Evolutionary conservation across 164 flowering plant species (phyloP).

Genomic region (Vitis rotundifolia): DNA sequence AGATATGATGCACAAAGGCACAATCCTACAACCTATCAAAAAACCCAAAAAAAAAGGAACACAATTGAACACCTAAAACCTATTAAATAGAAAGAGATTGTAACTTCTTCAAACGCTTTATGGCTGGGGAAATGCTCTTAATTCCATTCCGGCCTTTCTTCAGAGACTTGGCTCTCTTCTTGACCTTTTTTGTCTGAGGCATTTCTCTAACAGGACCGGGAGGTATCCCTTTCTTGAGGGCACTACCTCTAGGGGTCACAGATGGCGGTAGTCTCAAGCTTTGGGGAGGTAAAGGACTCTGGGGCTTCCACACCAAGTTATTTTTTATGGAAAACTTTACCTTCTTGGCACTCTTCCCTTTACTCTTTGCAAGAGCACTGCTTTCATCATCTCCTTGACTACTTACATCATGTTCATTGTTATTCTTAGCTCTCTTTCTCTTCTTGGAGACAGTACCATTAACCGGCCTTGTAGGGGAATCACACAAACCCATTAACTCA

Average conservation of each 20-base stretch:
- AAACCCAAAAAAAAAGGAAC: no score
- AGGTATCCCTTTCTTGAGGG: conserved; percentile 82
- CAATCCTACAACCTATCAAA: not conserved
- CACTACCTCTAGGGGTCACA: conserved; percentile 96
- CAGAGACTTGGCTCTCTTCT: conserved; percentile 28
- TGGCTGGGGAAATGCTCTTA: conserved; percentile 38
- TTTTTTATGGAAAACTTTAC: conserved; percentile 83
- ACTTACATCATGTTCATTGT: conserved; percentile 17
- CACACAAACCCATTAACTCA: conserved; percentile 30
- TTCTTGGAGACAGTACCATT: conserved; percentile 43
- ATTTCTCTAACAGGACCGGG: conserved; percentile 83
- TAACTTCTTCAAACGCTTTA: conserved; percentile 51
- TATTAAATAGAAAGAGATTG: conserved; percentile 14
- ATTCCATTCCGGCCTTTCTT: conserved; percentile 49
- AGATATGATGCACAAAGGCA: not conserved
- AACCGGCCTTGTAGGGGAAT: conserved; percentile 16
- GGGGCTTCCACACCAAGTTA: conserved; percentile 91
- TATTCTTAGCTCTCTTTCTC: conserved; percentile 61
- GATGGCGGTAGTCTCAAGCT: conserved; percentile 90
- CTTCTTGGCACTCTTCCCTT: conserved; percentile 69
- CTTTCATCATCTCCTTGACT: conserved; percentile 28
- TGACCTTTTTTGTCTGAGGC: conserved; percentile 39
- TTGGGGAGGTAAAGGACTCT: conserved; percentile 81
- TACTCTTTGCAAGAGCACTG: conserved; percentile 30
- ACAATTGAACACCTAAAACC: not conserved